phyloP scores from a whole-genome alignment of 2,329 filamentous ascomycete species.

The Verticillium isaacii region DNA sequence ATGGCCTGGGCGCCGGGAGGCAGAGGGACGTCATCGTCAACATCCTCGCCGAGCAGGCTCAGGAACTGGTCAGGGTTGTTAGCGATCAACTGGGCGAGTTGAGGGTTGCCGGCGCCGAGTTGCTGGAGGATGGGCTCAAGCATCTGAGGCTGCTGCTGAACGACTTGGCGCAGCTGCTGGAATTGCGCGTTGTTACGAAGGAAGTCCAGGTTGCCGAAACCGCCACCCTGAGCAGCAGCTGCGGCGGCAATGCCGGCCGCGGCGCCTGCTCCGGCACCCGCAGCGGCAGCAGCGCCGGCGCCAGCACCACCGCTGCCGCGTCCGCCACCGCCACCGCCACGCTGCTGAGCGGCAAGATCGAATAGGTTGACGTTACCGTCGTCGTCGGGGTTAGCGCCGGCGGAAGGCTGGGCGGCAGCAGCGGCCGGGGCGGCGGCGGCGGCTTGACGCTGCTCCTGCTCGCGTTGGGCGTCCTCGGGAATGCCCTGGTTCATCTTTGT shows the following conservation, averaged over 20 bases:
- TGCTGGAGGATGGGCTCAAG: constrained; percentile 96
- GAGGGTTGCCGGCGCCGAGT: constrained; percentile 89
- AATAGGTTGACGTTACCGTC: constrained; percentile 82
- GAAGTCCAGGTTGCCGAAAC: constrained; percentile 88
- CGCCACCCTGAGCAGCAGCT: constrained; percentile 47
- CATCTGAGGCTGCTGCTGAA: constrained; percentile 98
- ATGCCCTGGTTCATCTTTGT: constrained; percentile 64
- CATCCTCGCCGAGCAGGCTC: constrained; percentile 81
- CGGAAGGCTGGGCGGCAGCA: constrained; percentile 30
- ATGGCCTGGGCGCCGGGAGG: constrained; percentile 88
- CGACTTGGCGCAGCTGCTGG: constrained; percentile 93
- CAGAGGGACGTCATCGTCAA: constrained; percentile 75
- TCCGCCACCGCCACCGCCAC: constrained; percentile 40
- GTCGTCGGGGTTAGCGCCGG: constrained; percentile 43
- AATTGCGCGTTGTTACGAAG: constrained; percentile 94
- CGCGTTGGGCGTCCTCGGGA: constrained; percentile 74
- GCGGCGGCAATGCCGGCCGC: constrained; percentile 29
- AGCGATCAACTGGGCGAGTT: constrained; percentile 87
- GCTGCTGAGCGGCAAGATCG: constrained; percentile 80
- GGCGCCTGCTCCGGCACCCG: constrained; percentile 37
- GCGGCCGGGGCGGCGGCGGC: constrained; percentile 34
- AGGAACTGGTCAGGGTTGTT: constrained; percentile 92
- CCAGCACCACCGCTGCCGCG: constrained; percentile 36
- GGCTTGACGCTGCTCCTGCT: constrained; percentile 51
- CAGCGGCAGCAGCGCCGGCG: constrained; percentile 34